Evolutionary conservation across 2,329 filamentous ascomycete species (phyloP).

Genomic region (Hansfordia pulvinata): DNA sequence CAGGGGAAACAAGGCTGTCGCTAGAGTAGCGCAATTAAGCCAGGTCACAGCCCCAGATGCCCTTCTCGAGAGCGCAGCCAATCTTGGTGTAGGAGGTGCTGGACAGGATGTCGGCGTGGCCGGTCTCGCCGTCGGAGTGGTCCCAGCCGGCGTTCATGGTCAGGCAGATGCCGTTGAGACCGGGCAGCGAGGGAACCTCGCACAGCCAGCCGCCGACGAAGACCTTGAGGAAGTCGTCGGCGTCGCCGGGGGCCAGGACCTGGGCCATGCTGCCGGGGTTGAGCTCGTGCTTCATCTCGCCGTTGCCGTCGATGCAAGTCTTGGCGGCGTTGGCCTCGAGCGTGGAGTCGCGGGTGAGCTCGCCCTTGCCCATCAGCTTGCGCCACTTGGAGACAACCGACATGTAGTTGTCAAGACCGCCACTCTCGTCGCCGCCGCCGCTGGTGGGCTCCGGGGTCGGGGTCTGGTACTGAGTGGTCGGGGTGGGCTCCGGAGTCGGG

Average conservation of each 20-base stretch:
- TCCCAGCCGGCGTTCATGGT: neutral
- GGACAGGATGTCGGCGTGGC: slow-evolving; percentile 1
- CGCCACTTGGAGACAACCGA: no score
- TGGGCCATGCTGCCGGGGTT: neutral
- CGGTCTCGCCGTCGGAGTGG: slow-evolving; percentile 1
- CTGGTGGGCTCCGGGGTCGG: no score
- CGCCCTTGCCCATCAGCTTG: no score
- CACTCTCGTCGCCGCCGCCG: no score
- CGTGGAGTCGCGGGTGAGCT: neutral
- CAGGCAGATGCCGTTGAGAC: slow-evolving; percentile 1
- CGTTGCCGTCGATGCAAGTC: neutral
- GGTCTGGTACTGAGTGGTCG: no score
- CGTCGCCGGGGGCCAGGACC: neutral
- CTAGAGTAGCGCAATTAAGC: no score
- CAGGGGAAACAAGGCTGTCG: no score
- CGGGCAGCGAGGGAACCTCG: neutral
- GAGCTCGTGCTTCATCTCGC: slow-evolving; percentile 1
- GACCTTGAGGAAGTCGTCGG: slow-evolving; percentile 1
- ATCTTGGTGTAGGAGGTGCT: neutral
- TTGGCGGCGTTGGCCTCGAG: slow-evolving; percentile 1
- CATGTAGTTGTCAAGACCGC: no score
- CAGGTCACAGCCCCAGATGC: slow-evolving; percentile 1
- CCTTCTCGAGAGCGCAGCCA: neutral
- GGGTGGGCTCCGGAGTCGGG: no score
- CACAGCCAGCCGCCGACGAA: slow-evolving; percentile 2